phyloP scores from a whole-genome alignment of 176 grass and related monocot genomes.

The Carex myosuroides region DNA sequence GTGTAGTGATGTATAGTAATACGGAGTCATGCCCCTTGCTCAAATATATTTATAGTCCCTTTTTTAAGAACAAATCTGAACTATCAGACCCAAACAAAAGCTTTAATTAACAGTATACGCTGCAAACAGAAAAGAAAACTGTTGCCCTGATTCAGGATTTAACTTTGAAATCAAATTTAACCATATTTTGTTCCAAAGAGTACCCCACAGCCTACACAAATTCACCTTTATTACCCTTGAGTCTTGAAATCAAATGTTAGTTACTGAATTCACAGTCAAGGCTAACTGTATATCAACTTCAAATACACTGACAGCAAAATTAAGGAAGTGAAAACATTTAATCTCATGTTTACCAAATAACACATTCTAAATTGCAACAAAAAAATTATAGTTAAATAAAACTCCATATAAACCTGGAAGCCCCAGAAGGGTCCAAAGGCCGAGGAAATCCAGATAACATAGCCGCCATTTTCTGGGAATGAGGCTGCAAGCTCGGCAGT shows the following conservation, averaged over 20 bases:
- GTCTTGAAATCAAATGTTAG: not conserved
- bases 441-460: slow-evolving; percentile 81
- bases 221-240: not conserved
- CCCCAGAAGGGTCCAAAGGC: slow-evolving; percentile 67
- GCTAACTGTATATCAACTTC: not conserved
- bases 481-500: slow-evolving; percentile 78
- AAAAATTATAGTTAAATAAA: not conserved
- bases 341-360: not conserved
- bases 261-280: not conserved
- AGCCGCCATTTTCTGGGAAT: slow-evolving; percentile 80
- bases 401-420: slow-evolving; percentile 35
- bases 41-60: not conserved
- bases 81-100: not conserved
- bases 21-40: not conserved
- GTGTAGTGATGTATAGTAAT: not conserved
- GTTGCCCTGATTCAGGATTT: not conserved
- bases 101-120: not conserved
- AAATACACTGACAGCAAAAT: not conserved
- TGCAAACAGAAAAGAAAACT: not conserved
- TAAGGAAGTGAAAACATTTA: not conserved
- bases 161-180: not conserved
- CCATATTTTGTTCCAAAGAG: not conserved
- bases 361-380: not conserved
- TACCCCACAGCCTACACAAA: not conserved
- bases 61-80: not conserved